A percentile compares a stretch with the other conserved stretches of the same genome.
These are phyloP conservation scores for Penicillium hesseltinei DNA, from an alignment of 2,329 filamentous ascomycete species.

Conservation along the genomic window DNA sequence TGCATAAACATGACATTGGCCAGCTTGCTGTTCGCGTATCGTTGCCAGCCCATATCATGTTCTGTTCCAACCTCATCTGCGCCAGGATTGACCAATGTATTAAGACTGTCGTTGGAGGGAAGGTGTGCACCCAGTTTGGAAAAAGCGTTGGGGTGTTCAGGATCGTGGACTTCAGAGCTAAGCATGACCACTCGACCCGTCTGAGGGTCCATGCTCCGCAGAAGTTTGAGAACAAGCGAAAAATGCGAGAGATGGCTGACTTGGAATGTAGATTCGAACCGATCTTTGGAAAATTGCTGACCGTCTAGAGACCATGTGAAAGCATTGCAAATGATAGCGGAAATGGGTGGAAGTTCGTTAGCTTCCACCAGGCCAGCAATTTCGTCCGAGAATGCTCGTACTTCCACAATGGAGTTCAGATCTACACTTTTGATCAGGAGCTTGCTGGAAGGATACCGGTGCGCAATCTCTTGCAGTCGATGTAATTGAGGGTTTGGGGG, in stretches of 20 bases:
- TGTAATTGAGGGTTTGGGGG: neutral
- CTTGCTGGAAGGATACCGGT: neutral
- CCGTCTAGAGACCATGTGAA: constrained; percentile 11
- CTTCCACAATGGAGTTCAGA: neutral
- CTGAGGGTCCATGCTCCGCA: constrained; percentile 8
- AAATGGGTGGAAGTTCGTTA: constrained; percentile 4
- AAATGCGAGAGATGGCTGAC: constrained; percentile 14
- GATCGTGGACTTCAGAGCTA: constrained; percentile 11
- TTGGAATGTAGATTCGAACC: constrained; percentile 8
- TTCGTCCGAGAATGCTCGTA: neutral
- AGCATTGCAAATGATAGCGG: constrained; percentile 12
- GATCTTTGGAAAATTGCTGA: constrained; percentile 3
- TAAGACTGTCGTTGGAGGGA: neutral
- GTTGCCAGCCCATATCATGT: constrained; percentile 12
- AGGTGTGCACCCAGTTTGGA: constrained; percentile 4
- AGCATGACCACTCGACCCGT: constrained; percentile 10
- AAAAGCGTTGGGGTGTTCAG: constrained; percentile 1
- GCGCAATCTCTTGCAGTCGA: neutral
- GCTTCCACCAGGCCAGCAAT: neutral
- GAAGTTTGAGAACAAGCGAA: constrained; percentile 4
- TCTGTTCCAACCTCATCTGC: constrained; percentile 3
- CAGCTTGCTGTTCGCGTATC: constrained; percentile 12
- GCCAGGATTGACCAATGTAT: constrained; percentile 3
- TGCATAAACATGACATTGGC: constrained; percentile 15
- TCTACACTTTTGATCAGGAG: constrained; percentile 3